A percentile compares a stretch with the other conserved stretches of the same genome.
Conservation (phyloP, 768 basidiomycete species). For the Agrocybe praecox region DNA sequence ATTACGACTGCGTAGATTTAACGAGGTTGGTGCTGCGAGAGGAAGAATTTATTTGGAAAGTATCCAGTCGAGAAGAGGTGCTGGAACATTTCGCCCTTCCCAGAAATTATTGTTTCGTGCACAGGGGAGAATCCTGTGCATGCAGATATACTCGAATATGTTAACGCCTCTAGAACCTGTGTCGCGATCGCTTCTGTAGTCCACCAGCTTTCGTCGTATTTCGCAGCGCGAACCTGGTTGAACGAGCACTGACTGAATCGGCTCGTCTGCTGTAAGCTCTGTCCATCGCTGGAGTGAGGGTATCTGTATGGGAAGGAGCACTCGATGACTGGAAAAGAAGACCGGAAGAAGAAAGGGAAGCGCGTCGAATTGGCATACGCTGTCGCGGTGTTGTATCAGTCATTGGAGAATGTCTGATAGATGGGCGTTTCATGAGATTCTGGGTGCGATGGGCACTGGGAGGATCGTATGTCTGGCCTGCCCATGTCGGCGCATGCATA, state of each 20-base stretch:
- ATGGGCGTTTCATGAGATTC: conserved; percentile 40
- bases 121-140: background rate
- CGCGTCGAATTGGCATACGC: conserved; percentile 42
- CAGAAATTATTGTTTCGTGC: background rate
- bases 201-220: conserved; percentile 1
- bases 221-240: conserved; percentile 1
- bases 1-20: background rate
- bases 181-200: background rate
- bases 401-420: conserved; percentile 52
- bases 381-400: conserved; percentile 40
- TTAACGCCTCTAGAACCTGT: background rate
- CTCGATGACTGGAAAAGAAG: conserved; percentile 72
- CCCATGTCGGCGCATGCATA: conserved; percentile 64
- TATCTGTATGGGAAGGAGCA: conserved; percentile 60
- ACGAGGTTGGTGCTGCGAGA: background rate
- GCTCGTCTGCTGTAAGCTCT: conserved; percentile 69
- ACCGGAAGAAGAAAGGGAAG: conserved; percentile 47
- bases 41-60: conserved; percentile 1
- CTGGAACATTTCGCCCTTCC: background rate
- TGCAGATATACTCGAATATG: background rate
- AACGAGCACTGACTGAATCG: conserved; percentile 61
- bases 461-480: conserved; percentile 63
- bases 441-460: conserved; percentile 48
- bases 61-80: background rate
- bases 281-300: conserved; percentile 47